phyloP scores from a whole-genome alignment of 2,329 filamentous ascomycete genomes.

The Pseudogymnoascus pannorum region DNA sequence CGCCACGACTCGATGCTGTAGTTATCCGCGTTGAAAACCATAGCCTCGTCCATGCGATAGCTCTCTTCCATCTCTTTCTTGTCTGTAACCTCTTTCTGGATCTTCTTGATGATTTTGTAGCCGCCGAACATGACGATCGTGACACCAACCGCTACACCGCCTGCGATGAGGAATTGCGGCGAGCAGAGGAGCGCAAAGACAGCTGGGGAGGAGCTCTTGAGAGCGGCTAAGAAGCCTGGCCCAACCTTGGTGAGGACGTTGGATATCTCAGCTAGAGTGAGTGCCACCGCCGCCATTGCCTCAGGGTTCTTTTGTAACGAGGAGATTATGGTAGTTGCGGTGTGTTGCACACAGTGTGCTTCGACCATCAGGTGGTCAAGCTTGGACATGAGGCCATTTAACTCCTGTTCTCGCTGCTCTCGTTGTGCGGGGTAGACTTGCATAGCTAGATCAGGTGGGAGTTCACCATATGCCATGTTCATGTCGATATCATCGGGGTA shows the following conservation, averaged over 20 bases:
- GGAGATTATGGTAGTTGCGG: constrained; percentile 72
- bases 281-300: constrained; percentile 84
- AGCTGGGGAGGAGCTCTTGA: constrained; percentile 77
- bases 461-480: constrained; percentile 82
- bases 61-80: constrained; percentile 12
- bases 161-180: constrained; percentile 91
- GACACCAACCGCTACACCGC: constrained; percentile 81
- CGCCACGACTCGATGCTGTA: constrained; percentile 29
- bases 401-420: constrained; percentile 45
- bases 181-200: constrained; percentile 81
- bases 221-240: constrained; percentile 64
- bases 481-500: constrained; percentile 60
- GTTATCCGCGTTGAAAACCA: constrained; percentile 25
- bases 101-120: constrained; percentile 93
- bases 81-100: constrained; percentile 41
- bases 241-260: constrained; percentile 76
- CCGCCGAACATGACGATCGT: constrained; percentile 93
- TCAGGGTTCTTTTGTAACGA: constrained; percentile 79
- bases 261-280: constrained; percentile 87
- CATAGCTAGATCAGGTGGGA: constrained; percentile 60
- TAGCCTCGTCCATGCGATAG: constrained; percentile 19
- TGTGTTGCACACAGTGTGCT: constrained; percentile 81
- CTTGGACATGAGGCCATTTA: constrained; percentile 62
- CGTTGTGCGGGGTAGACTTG: constrained; percentile 46
- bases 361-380: constrained; percentile 77